These are phyloP conservation scores for Phaffia tasmanica DNA, from an alignment of 768 basidiomycete species.

Conservation along the genomic window DNA sequence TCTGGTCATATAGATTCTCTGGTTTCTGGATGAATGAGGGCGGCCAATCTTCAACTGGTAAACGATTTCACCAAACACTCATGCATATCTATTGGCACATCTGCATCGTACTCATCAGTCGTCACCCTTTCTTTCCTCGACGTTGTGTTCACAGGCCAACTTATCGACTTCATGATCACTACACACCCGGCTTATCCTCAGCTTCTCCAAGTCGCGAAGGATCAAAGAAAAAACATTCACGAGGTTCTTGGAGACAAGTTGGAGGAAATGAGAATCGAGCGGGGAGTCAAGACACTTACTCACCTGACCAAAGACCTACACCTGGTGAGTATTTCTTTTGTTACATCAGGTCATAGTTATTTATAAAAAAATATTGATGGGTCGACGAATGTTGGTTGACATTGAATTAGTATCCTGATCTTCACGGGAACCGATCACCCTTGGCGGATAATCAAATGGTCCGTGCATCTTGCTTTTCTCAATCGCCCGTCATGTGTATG, in stretches of 20 bases:
- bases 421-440: constrained; percentile 76
- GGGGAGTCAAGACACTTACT: constrained; percentile 52
- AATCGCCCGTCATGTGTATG: neutral
- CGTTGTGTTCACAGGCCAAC: constrained; percentile 39
- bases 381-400: neutral
- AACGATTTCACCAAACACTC: constrained; percentile 41
- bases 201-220: constrained; percentile 54
- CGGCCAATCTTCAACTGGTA: constrained; percentile 96
- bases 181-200: constrained; percentile 76
- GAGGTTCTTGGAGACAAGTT: constrained; percentile 59
- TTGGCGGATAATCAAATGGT: constrained; percentile 73
- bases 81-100: constrained; percentile 17
- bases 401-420: neutral
- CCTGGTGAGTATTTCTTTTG: constrained; percentile 40
- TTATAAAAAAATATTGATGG: constrained; percentile 50
- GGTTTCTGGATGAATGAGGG: constrained; percentile 95
- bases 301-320: constrained; percentile 83
- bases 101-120: neutral
- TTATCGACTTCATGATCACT: constrained; percentile 88
- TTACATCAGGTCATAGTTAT: neutral
- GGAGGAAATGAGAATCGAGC: constrained; percentile 52
- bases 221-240: constrained; percentile 42
- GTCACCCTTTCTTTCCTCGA: constrained; percentile 1
- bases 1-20: neutral
- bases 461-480: neutral